These are phyloP conservation scores for Boletus barrowsii DNA, from an alignment of 768 basidiomycete species.

Conservation along the genomic window DNA sequence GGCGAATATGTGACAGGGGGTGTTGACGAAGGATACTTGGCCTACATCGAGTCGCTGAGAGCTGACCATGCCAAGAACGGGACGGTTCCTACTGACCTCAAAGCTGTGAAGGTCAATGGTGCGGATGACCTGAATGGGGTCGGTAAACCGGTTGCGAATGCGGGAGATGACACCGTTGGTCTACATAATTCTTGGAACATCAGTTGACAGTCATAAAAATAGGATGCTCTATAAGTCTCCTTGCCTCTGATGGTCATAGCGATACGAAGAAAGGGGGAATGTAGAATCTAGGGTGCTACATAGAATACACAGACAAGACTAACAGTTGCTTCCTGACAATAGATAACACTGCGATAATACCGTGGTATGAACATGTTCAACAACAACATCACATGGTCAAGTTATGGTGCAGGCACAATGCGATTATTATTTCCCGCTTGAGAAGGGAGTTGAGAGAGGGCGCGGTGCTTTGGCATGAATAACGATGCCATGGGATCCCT, in stretches of 20 bases:
- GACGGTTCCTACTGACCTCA: constrained; percentile 29
- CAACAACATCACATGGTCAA: not conserved
- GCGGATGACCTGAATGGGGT: constrained; percentile 18
- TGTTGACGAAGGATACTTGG: constrained; percentile 80
- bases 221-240: constrained; percentile 1
- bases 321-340: not conserved
- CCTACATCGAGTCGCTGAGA: constrained; percentile 68
- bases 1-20: constrained; percentile 96
- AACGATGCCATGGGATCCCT: constrained; percentile 59
- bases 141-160: constrained; percentile 45
- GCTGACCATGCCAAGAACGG: constrained; percentile 79
- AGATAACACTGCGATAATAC: constrained; percentile 3
- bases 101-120: constrained; percentile 36
- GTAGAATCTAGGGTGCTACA: constrained; percentile 14
- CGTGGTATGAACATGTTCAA: not conserved
- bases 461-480: constrained; percentile 77
- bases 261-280: constrained; percentile 6
- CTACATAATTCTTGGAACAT: constrained; percentile 69
- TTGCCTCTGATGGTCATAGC: constrained; percentile 4
- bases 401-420: constrained; percentile 22
- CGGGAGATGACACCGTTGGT: constrained; percentile 74
- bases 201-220: constrained; percentile 23
- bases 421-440: constrained; percentile 24
- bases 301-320: constrained; percentile 9
- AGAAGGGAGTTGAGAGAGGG: constrained; percentile 52